These are phyloP conservation scores for Ilex paraguariensis DNA, from an alignment of 305 asterid species.

Conservation along the genomic window DNA sequence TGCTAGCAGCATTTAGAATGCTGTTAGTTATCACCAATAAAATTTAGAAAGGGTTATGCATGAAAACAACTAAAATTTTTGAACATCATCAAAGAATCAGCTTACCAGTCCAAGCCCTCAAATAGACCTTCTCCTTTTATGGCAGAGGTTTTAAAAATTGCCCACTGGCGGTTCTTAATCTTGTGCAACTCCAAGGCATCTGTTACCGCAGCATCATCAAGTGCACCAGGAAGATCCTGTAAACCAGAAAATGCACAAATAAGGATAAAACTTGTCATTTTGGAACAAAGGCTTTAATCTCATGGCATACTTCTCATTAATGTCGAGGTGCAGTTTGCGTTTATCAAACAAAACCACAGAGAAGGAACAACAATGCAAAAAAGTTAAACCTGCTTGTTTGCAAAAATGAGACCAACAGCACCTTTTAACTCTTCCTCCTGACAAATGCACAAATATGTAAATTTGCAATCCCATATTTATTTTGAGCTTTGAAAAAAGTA, in stretches of 20 bases:
- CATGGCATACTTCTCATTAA: too few species aligned
- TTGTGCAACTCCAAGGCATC: constrained; percentile 93
- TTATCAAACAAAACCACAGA: too few species aligned
- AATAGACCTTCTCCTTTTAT: constrained; percentile 96
- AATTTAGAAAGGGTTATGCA: too few species aligned
- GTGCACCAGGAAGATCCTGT: constrained; percentile 99
- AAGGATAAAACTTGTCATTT: too few species aligned
- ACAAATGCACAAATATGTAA: constrained; percentile 5
- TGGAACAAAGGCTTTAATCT: too few species aligned
- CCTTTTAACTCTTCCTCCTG: constrained; percentile 57
- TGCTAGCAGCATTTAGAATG: too few species aligned
- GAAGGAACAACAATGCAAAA: too few species aligned
- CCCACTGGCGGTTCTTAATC: constrained; percentile 93
- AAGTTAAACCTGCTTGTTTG: constrained; percentile 41
- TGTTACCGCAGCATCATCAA: constrained; percentile 90
- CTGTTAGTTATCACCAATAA: too few species aligned
- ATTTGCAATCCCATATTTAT: neutral
- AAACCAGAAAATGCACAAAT: neutral
- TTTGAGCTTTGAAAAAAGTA: neutral
- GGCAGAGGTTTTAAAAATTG: constrained; percentile 95
- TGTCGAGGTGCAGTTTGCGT: too few species aligned
- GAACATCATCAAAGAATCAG: neutral
- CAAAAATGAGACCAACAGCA: constrained; percentile 45
- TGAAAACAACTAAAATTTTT: too few species aligned
- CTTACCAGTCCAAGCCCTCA: constrained; percentile 98